Evolutionary conservation across 75 land plant genomes (phyloP).

Genomic region (Isoetes taiwanensis): DNA sequence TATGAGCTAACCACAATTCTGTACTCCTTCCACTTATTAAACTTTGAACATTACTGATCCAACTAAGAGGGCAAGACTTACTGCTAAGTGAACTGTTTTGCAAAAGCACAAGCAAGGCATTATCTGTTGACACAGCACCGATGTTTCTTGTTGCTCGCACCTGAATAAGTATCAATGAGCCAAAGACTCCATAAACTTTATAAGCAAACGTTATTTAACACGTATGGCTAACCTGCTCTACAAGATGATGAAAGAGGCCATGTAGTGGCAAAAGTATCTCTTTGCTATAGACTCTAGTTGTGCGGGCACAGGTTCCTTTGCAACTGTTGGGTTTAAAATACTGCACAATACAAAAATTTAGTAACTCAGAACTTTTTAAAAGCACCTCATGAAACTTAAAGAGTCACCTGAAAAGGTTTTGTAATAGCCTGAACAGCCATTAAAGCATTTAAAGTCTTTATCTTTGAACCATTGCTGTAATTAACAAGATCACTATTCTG

Average conservation of each 20-base stretch:
- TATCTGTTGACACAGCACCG: slow-evolving; percentile 28
- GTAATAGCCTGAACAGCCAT: slow-evolving; percentile 43
- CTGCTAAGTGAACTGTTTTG: slow-evolving; percentile 71
- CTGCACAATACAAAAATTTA: slow-evolving; percentile 26
- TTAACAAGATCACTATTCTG: slow-evolving; percentile 46
- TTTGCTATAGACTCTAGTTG: slow-evolving; percentile 57
- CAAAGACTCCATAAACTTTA: slow-evolving; percentile 5
- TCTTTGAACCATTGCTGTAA: slow-evolving; percentile 13
- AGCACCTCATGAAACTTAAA: background rate
- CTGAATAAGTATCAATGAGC: slow-evolving; percentile 18
- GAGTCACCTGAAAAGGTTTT: slow-evolving; percentile 66
- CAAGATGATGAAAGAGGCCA: slow-evolving; percentile 37
- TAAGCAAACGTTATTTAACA: background rate
- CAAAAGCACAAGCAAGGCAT: slow-evolving; percentile 38
- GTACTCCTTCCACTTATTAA: too few species aligned
- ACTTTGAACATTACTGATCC: too few species aligned
- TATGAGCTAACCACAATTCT: too few species aligned
- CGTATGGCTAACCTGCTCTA: slow-evolving; percentile 32
- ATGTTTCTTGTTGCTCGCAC: slow-evolving; percentile 16
- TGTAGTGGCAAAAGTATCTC: slow-evolving; percentile 52
- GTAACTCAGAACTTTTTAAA: background rate
- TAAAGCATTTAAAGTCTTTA: slow-evolving; percentile 55
- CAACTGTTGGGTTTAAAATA: slow-evolving; percentile 72
- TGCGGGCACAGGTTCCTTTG: slow-evolving; percentile 63
- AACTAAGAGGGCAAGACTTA: too few species aligned